phyloP scores from a whole-genome alignment of 1,139 yeast species.

The Debaryomyces psychrophilus region DNA sequence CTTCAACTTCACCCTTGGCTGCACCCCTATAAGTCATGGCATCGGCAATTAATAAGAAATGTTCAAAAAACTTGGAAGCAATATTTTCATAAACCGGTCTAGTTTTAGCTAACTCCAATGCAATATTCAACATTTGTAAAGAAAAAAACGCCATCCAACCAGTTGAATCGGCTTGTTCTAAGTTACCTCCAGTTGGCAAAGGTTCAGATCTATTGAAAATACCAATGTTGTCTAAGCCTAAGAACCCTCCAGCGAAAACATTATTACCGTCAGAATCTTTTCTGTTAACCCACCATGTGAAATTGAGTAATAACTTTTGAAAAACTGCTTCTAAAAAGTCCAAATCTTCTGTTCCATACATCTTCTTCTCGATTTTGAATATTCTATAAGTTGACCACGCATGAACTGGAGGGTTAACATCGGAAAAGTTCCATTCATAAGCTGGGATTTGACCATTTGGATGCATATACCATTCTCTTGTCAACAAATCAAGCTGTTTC shows the following conservation, averaged over 20 bases:
- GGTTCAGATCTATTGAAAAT: conserved; percentile 94
- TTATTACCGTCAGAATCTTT: conserved; percentile 89
- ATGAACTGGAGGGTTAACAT: conserved; percentile 96
- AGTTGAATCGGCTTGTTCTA: conserved; percentile 95
- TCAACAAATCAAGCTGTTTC: conserved; percentile 80
- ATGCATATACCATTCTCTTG: conserved; percentile 98
- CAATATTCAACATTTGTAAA: conserved; percentile 90
- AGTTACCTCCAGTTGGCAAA: conserved; percentile 87
- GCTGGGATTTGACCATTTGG: conserved; percentile 99
- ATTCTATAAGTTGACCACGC: conserved; percentile 96
- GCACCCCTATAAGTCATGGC: conserved; percentile 82
- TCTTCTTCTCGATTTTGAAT: conserved; percentile 84
- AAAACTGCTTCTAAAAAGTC: conserved; percentile 88
- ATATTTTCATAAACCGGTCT: conserved; percentile 91
- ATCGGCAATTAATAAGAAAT: conserved; percentile 88
- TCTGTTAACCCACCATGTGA: conserved; percentile 98
- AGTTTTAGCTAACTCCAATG: conserved; percentile 83
- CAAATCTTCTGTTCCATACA: conserved; percentile 81
- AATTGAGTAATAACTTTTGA: conserved; percentile 85
- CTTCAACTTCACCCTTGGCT: conserved; percentile 43
- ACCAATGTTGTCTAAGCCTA: conserved; percentile 94
- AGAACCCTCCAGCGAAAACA: conserved; percentile 93
- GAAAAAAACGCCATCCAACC: conserved; percentile 99
- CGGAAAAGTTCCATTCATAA: conserved; percentile 95
- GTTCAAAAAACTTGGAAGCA: conserved; percentile 95